phyloP scores from a whole-genome alignment of 2,329 filamentous ascomycete genomes.

The Cercospora beticola region DNA sequence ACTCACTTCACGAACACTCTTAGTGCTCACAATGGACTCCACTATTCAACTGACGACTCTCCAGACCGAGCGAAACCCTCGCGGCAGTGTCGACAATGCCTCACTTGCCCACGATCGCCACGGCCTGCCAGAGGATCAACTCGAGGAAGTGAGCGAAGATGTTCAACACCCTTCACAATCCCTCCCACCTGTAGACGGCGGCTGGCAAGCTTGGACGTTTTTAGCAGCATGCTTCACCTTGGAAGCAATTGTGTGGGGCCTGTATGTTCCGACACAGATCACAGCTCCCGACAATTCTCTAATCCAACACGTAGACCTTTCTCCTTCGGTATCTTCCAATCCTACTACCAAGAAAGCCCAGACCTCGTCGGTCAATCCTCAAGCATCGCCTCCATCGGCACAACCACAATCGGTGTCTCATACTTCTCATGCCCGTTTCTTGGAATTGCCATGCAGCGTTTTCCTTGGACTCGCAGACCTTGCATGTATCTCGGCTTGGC shows the following conservation, averaged over 20 bases:
- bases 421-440: conserved; percentile 48
- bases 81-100: not conserved
- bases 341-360: conserved; percentile 27
- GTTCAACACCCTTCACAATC: conserved; percentile 13
- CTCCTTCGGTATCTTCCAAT: conserved; percentile 32
- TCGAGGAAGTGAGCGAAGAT: not conserved
- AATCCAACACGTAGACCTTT: conserved; percentile 15
- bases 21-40: not conserved
- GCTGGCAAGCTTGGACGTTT: conserved; percentile 48
- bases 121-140: not conserved
- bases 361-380: conserved; percentile 23
- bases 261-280: not conserved
- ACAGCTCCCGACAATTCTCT: not conserved
- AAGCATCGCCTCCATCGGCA: conserved; percentile 49
- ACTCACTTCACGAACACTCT: not conserved
- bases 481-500: conserved; percentile 41
- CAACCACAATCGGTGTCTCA: conserved; percentile 48
- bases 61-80: not conserved
- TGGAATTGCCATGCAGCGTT: conserved; percentile 42
- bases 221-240: conserved; percentile 46
- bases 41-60: not conserved
- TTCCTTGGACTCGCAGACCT: conserved; percentile 39
- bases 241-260: conserved; percentile 32
- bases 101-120: not conserved
- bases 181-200: conserved; percentile 41